Conservation (phyloP, 768 basidiomycete species). For the Cantharellus anzutake region DNA sequence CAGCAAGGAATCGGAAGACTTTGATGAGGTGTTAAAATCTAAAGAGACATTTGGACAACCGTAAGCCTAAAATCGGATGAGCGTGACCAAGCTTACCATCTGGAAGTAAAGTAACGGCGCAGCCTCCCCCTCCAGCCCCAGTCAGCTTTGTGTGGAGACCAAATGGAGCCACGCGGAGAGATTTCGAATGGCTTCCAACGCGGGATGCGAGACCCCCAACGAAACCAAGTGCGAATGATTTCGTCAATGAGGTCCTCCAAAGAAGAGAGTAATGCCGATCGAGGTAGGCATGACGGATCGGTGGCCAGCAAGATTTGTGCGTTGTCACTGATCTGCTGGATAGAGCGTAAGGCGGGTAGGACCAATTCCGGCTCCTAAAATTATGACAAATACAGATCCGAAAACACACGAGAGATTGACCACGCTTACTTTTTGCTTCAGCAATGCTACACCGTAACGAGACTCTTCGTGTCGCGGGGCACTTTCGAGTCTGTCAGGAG, state of each 20-base stretch:
- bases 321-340: constrained; percentile 72
- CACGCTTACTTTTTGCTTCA: constrained; percentile 33
- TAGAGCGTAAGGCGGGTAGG: constrained; percentile 52
- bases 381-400: not conserved
- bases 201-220: constrained; percentile 81
- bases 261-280: constrained; percentile 40
- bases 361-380: constrained; percentile 69
- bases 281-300: constrained; percentile 47
- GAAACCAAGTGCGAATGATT: constrained; percentile 74
- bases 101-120: constrained; percentile 85
- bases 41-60: not conserved
- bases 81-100: constrained; percentile 35
- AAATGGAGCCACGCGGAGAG: constrained; percentile 47
- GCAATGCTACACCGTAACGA: constrained; percentile 76
- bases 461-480: constrained; percentile 81
- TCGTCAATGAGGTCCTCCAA: constrained; percentile 69
- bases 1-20: constrained; percentile 57
- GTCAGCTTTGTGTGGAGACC: constrained; percentile 82
- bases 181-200: constrained; percentile 63
- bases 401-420: not conserved
- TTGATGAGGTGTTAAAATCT: not conserved
- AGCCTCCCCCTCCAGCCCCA: constrained; percentile 97
- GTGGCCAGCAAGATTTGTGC: constrained; percentile 43
- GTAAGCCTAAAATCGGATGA: constrained; percentile 5
- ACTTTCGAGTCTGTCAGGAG: constrained; percentile 85